Evolutionary conservation across 2,329 filamentous ascomycete genomes (phyloP), one percentile per base, ranked within the genome.

Genomic region (Neonectria coccinea): DNA sequence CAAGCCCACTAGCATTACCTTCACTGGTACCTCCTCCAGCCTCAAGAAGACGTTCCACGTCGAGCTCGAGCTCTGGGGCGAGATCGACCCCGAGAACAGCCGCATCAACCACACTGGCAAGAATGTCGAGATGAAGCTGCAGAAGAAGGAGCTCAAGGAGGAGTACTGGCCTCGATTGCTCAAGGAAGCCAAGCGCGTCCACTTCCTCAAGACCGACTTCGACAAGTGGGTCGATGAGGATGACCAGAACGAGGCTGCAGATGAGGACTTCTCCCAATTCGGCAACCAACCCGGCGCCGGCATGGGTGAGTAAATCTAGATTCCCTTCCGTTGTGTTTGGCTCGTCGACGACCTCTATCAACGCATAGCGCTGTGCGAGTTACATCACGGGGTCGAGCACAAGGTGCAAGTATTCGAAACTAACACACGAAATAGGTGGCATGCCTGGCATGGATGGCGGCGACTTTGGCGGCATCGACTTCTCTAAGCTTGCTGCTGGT

Each of bases 191-290:
- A 91, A 93, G 87, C 97, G 93, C 86, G 84, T 92, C 59, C 96
- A 98, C 84, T 99, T 94, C 88, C 83, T 99, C 77, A 97, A 97
- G 91, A 98, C 96, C 70, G 92, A 99, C 84, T 99, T 99, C 75
- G 94, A 97, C 85, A 97, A 97, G 91, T 97, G 94, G 94, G 92
- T 97, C 76, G 94, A 97, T 74, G 93, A 97, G 88, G 94, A 99
- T 78, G 96, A 99, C 88, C 96, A 99, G 85, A 92, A 98, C 77
- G 94, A 93, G 81, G 91, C 88, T 65, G 85, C 88, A 53, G 93
- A 97, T 70, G 94, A 97, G 61, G 94, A 97, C 80, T 82, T 90
- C 73, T 88, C 86, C 70, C 85, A 89, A 78, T 89, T 88, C 73
- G 88, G 86, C 63, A 20, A 20, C n/a, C n/a, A 18, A 10, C 39